Evolutionary conservation across 441 rosid genomes (phyloP), one percentile per base, ranked within the genome.

Genomic region (Aquilaria agallochum): DNA sequence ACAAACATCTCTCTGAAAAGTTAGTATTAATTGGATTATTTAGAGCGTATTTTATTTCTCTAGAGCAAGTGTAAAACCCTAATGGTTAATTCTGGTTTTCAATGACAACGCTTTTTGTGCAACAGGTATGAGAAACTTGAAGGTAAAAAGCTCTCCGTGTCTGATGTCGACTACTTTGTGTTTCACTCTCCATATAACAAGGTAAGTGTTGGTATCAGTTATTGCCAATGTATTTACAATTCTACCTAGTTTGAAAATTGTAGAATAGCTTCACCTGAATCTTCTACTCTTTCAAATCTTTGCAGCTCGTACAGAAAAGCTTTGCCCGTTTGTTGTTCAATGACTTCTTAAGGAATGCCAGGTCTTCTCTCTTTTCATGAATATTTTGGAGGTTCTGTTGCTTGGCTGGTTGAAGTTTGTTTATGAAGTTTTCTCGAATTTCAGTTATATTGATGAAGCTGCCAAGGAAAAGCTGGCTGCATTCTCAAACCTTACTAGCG

Each of bases 181-280:
- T 95, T 92, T 70, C 99, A 95, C 78, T 95, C 99, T 62, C 98
- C 99, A 12, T 95, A 95, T 76, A 95, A 95, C 89, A 92, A 95
- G 91, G 99, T 90, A 67, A 27, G 11, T 54, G 49, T 53, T 53
- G 45, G 34, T 47, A 49, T 56, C 53, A 27, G 52, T 30, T 58
- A 40, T 32, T 53, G 60, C 34, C 50, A 40, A 40, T 3, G 9
- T 46, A 56, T 42, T 60, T 3, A 55, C 36, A 46, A 59, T 11
- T 64, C 27, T 64, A 52, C 71, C 31, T 7, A 40, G 45, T 40
- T 40, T 40, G 45, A 40, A 40, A 40, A 40, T 10, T 0, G 45
- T 40, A 7, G 10, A 40, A 40, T 40, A 40, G 42, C 12, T 45
- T n/a, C 60, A 55, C 40, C 50, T 63, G 50, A 44, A 52, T 11